Evolutionary conservation across 169 alveolate species (phyloP), one percentile per base, ranked within the genome.

Genomic region (Cardiosporidium cionae): DNA sequence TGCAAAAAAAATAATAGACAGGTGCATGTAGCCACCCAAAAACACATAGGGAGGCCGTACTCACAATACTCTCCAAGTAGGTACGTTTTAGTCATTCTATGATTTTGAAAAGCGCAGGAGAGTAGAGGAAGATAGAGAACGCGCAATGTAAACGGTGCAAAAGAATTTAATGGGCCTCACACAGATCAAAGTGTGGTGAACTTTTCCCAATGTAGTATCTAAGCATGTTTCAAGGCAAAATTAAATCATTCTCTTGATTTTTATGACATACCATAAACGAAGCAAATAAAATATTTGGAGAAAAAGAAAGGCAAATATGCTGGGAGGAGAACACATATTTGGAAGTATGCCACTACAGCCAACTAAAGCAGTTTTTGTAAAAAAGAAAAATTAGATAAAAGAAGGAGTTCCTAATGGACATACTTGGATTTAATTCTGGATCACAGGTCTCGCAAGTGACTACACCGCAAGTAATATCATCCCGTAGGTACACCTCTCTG

Each of bases 401-500:
- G 27, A 3, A 53, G 1, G 65, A 53, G 1, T n/a, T n/a, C 70
- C n/a, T 25, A 1, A 6, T 2, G 1, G 32, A 33, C 70, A 23
- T 31, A 52, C 35, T 65, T 25, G 33, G 52, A 53, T 22, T 29
- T 25, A 1, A 52, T 9, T 4, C 29, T 68, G 7, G 28, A 44
- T 27, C 64, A 3, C 0, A 58, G 70, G 32, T 52, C 70, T n/a
- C 65, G 32, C 67, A 90, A 86, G 33, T 53, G 28, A 23, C 74
- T 36, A 68, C 91, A 84, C 88, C 88, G 52, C 92, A 87, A 5
- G 76, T 54, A 22, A 90, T 83, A 77, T 90, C 92, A 32, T 85
- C 84, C 33, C 95, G 68, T 6, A 88, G 54, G 72, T 92, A 92
- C 9, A 87, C 72, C 80, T 89, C 94, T 1, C 80, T 74, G 3